Base-by-base conservation (phyloP, 2,329 filamentous ascomycete species). In the Amesomyces nigricolor region DNA sequence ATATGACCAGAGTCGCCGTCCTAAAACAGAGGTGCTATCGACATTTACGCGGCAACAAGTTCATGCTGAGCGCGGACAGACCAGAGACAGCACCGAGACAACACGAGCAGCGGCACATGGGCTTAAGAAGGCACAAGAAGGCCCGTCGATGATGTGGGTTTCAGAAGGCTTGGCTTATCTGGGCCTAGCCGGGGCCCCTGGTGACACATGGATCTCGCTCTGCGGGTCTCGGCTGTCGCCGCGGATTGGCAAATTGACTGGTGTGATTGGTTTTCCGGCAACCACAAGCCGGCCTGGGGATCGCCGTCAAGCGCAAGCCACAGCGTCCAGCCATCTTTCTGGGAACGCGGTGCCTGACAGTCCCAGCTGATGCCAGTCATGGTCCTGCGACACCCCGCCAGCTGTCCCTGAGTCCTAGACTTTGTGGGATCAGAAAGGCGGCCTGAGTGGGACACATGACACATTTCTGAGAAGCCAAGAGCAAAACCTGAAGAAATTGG, bases 121-220 rank as follows among this genome's bases (percentile, higher is more conserved):
- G 32, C 32, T 35, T 35, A 35, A 35, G 32, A 35, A 35, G 32
- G 8, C 9, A 35, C 32, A 26, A 26, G n/a, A 26, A 26, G 38
- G 32, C 14, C 22, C 5, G 13, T 46, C 16, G 35, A 45, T 19
- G 19, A 8, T 43, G 35, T 46, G 53, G 42, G 55, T 53, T 57
- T 53, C 45, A 50, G 22, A 39, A 35, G 54, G 19, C 49, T 52
- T 56, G 49, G 48, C 52, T 16, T 40, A 39, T 49, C 39, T 30
- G 52, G 52, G 40, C 38, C 32, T 16, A 32, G 47, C 52, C n/a
- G 42, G 37, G 32, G 11, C 32, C 29, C 37, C 44, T 35, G 44
- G 51, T 53, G 51, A 53, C 51, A 48, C 26, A 10, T 40, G 35
- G 7, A 35, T 35, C 17, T 16, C 9, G n/a, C 17, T 42, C 11